These are phyloP conservation scores for Candida ulmi DNA, from an alignment of 805 yeast genomes.

Conservation along the genomic window DNA sequence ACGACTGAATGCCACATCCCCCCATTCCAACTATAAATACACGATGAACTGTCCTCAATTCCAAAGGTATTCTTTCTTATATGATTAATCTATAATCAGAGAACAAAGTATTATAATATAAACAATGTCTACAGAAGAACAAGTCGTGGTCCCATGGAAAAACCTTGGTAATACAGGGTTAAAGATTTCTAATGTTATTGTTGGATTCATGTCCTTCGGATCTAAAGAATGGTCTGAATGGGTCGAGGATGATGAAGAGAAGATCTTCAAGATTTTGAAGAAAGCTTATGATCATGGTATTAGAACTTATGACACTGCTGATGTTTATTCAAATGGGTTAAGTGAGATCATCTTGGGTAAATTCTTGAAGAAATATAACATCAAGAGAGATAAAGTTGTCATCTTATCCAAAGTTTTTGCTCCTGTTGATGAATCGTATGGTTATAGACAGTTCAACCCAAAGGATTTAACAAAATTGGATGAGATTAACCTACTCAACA, in stretches of 20 bases:
- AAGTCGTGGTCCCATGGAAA: constrained; percentile 1
- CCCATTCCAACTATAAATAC: too few relatives aligned
- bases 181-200: constrained; percentile 38
- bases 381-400: constrained; percentile 44
- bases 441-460: constrained; percentile 2
- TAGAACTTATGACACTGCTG: constrained; percentile 45
- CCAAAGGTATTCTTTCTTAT: too few relatives aligned
- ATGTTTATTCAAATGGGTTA: constrained; percentile 37
- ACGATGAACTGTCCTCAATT: too few relatives aligned
- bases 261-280: constrained; percentile 35
- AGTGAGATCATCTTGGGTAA: constrained; percentile 46
- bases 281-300: constrained; percentile 38
- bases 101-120: not conserved
- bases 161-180: constrained; percentile 39
- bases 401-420: constrained; percentile 40
- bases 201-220: constrained; percentile 51
- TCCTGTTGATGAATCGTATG: constrained; percentile 25
- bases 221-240: constrained; percentile 34
- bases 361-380: constrained; percentile 42
- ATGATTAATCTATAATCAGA: too few relatives aligned
- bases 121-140: not conserved
- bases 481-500: constrained; percentile 18
- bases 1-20: too few relatives aligned
- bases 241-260: constrained; percentile 40
- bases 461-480: not conserved